Evolutionary conservation across 495 filamentous ascomycete genomes (phyloP).

Genomic region (Daldinia vernicosa): DNA sequence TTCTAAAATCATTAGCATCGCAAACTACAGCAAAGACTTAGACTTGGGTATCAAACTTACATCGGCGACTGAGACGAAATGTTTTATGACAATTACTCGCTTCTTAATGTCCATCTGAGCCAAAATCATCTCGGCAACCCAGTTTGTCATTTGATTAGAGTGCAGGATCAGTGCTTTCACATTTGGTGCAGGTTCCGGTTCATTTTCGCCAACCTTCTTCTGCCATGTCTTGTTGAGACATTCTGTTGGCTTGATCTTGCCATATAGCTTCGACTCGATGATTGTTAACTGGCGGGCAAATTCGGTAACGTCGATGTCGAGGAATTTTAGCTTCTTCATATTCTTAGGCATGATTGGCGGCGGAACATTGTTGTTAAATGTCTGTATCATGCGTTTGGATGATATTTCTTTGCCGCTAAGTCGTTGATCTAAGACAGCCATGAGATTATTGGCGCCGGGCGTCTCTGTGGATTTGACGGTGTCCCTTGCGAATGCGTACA

Average conservation of each 20-base stretch:
- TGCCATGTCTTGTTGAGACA: slow-evolving; percentile 99
- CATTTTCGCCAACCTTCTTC: slow-evolving; percentile 83
- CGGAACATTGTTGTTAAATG: slow-evolving; percentile 78
- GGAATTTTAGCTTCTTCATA: slow-evolving; percentile 99
- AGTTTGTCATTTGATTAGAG: slow-evolving; percentile 98
- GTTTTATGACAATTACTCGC: slow-evolving; percentile 96
- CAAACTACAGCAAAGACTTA: not conserved
- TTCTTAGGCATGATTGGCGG: slow-evolving; percentile 95
- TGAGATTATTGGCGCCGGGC: slow-evolving; percentile 80
- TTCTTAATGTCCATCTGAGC: slow-evolving; percentile 93
- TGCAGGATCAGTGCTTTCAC: slow-evolving; percentile 96
- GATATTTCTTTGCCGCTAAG: slow-evolving; percentile 85
- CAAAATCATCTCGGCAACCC: slow-evolving; percentile 99
- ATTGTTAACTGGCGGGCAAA: slow-evolving; percentile 97
- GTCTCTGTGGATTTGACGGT: slow-evolving; percentile 92
- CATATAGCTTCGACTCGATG: slow-evolving; percentile 93
- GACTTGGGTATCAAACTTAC: slow-evolving; percentile 63
- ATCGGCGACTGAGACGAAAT: slow-evolving; percentile 96
- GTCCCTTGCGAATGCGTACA: slow-evolving; percentile 90
- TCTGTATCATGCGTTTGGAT: slow-evolving; percentile 86
- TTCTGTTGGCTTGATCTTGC: slow-evolving; percentile 93
- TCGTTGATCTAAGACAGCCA: slow-evolving; percentile 86
- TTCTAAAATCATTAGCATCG: slow-evolving; percentile 65
- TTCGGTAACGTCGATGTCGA: slow-evolving; percentile 95
- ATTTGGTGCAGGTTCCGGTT: slow-evolving; percentile 90